Percentiles rank a stretch among this genome's conserved stretches.
Conservation (phyloP, 495 filamentous ascomycete genomes). For the Tuber aestivum region DNA sequence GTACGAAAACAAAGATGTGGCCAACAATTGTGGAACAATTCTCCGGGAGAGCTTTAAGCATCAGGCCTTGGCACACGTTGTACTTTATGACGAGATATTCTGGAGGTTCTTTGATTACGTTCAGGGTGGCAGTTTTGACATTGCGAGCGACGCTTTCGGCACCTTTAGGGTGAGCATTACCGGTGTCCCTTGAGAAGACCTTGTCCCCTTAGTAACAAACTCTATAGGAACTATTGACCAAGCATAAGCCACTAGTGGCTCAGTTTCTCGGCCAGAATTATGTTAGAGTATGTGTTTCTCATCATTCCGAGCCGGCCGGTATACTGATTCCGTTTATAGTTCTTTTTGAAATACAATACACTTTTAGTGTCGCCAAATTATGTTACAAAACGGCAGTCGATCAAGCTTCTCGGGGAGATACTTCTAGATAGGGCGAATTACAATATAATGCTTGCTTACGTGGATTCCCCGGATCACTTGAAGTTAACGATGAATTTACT, state of each 20-base stretch:
- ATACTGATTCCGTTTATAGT: conserved; percentile 46
- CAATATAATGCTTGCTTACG: conserved; percentile 94
- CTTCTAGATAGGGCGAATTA: conserved; percentile 93
- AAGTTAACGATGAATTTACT: conserved; percentile 98
- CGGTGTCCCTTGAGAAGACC: conserved; percentile 2
- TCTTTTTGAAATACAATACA: conserved; percentile 84
- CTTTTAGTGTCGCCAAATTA: conserved; percentile 89
- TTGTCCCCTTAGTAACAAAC: conserved; percentile 12
- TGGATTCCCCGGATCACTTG: conserved; percentile 87
- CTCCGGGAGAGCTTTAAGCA: conserved; percentile 87
- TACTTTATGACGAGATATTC: conserved; percentile 91
- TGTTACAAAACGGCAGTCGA: conserved; percentile 96
- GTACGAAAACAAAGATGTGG: conserved; percentile 82
- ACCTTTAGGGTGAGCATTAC: conserved; percentile 72
- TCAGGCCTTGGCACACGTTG: conserved; percentile 77
- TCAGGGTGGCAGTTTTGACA: conserved; percentile 87
- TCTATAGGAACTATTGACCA: conserved; percentile 81
- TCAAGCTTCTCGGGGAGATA: conserved; percentile 93
- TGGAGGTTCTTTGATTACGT: conserved; percentile 99
- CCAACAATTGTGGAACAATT: conserved; percentile 85
- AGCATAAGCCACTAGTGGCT: conserved; percentile 82
- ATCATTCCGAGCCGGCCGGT: not conserved
- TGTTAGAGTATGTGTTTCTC: conserved; percentile 45
- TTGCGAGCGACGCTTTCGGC: conserved; percentile 93
- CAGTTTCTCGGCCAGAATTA: conserved; percentile 82